phyloP scores from a whole-genome alignment of 2,329 filamentous ascomycete species.

The Thermothelomyces thermophilus region DNA sequence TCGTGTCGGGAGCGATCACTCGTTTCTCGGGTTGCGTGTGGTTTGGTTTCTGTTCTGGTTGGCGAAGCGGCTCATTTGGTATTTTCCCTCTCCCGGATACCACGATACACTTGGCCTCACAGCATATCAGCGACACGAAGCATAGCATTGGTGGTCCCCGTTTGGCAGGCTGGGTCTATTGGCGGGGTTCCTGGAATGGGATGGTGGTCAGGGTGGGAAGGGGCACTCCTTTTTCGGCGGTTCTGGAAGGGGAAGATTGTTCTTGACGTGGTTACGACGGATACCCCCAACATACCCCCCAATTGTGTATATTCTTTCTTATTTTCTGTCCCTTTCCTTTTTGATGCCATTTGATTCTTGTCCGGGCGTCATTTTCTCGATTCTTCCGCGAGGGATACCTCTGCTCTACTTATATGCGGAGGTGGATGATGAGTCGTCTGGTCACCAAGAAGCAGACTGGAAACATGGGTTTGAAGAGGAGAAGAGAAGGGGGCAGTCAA shows the following conservation, averaged over 20 bases:
- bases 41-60: constrained; percentile 12
- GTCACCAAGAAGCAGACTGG: constrained; percentile 4
- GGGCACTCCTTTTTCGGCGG: constrained; percentile 11
- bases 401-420: neutral
- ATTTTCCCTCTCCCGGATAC: constrained; percentile 20
- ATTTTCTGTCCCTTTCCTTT: constrained; percentile 4
- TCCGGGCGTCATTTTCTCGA: constrained; percentile 1
- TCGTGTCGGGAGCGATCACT: constrained; percentile 7
- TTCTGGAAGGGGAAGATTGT: constrained; percentile 22
- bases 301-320: constrained; percentile 14
- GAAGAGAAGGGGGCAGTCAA: neutral
- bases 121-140: constrained; percentile 21
- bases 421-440: constrained; percentile 2
- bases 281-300: constrained; percentile 23
- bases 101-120: constrained; percentile 28
- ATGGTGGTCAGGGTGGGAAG: neutral
- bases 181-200: constrained; percentile 4
- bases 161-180: constrained; percentile 7
- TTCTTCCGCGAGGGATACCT: neutral
- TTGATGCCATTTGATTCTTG: constrained; percentile 6
- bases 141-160: constrained; percentile 18
- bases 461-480: neutral
- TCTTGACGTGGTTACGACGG: constrained; percentile 23
- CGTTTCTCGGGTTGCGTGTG: constrained; percentile 8
- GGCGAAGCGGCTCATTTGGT: constrained; percentile 14